phyloP scores from a whole-genome alignment of 1,284 basidiomycete species.

The Bondarzewia mesenterica region DNA sequence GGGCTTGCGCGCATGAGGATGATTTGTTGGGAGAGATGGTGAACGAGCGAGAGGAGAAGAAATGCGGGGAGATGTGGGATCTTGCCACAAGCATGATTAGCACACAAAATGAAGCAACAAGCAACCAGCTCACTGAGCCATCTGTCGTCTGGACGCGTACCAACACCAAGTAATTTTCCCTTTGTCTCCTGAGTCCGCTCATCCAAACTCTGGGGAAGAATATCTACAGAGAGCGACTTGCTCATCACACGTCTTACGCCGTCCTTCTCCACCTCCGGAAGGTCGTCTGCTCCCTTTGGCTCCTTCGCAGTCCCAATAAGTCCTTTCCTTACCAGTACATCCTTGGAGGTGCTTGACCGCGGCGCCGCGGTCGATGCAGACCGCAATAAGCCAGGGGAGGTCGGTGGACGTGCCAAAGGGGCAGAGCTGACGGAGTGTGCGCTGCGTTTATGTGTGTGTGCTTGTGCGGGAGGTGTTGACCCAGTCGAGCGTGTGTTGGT shows the following conservation, averaged over 20 bases:
- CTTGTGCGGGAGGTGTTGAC: slow-evolving; percentile 19
- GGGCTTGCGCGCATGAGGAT: slow-evolving; percentile 72
- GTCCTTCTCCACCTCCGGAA: slow-evolving; percentile 35
- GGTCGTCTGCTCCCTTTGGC: slow-evolving; percentile 17
- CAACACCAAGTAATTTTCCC: slow-evolving; percentile 1
- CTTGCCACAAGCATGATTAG: slow-evolving; percentile 8
- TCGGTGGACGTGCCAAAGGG: slow-evolving; percentile 66
- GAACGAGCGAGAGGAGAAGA: slow-evolving; percentile 45
- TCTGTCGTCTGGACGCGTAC: slow-evolving; percentile 8
- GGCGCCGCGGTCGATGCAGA: slow-evolving; percentile 25
- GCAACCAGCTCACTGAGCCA: background rate
- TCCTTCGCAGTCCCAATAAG: slow-evolving; percentile 18
- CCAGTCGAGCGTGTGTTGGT: slow-evolving; percentile 62
- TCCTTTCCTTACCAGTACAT: slow-evolving; percentile 19
- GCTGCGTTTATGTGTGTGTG: slow-evolving; percentile 48
- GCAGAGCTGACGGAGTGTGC: slow-evolving; percentile 72
- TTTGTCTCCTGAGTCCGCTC: slow-evolving; percentile 2
- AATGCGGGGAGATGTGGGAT: slow-evolving; percentile 20
- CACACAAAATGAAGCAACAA: background rate
- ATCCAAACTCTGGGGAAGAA: slow-evolving; percentile 34
- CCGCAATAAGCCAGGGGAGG: slow-evolving; percentile 61
- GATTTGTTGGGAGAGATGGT: slow-evolving; percentile 45
- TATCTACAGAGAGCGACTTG: slow-evolving; percentile 52
- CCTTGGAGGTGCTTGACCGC: slow-evolving; percentile 11
- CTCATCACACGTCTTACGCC: slow-evolving; percentile 23